These are phyloP conservation scores for Komagataella pastoris DNA, from an alignment of 805 yeast genomes.

Conservation along the genomic window DNA sequence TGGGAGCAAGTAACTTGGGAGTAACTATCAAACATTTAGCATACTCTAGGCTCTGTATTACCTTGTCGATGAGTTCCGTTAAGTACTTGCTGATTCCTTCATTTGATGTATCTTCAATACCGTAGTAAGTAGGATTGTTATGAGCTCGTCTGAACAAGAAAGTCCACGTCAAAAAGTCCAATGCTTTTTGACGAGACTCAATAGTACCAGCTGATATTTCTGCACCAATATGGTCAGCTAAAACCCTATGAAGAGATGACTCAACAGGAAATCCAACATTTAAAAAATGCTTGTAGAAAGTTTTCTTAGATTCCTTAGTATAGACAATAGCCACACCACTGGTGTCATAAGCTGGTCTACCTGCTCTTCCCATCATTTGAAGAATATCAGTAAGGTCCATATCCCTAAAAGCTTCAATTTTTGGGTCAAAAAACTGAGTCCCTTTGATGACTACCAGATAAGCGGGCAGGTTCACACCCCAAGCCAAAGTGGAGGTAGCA, in stretches of 20 bases:
- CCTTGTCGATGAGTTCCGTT: constrained; percentile 51
- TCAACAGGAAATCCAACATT: constrained; percentile 79
- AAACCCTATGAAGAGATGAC: constrained; percentile 63
- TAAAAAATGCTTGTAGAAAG: constrained; percentile 64
- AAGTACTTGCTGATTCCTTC: constrained; percentile 46
- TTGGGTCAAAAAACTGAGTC: constrained; percentile 50
- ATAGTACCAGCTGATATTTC: constrained; percentile 65
- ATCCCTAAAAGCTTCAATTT: constrained; percentile 58
- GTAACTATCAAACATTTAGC: constrained; percentile 59
- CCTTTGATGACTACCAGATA: constrained; percentile 70
- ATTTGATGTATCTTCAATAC: constrained; percentile 45
- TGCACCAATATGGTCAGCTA: constrained; percentile 72
- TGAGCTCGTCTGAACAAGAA: constrained; percentile 63
- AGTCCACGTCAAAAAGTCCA: constrained; percentile 69
- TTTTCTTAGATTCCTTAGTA: constrained; percentile 63
- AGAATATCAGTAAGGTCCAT: constrained; percentile 75
- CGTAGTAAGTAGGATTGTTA: constrained; percentile 67
- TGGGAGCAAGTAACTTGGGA: constrained; percentile 38
- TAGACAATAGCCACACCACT: constrained; percentile 67
- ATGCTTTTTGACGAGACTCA: constrained; percentile 48
- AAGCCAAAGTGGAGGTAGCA: constrained; percentile 75
- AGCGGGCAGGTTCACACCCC: constrained; percentile 82
- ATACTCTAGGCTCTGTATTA: constrained; percentile 52
- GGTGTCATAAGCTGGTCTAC: constrained; percentile 75
- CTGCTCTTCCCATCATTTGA: constrained; percentile 82